These are phyloP conservation scores for grape (Vitis vinifera) DNA, from an alignment of 164 flowering plant genomes.

Conservation along the genomic window DNA sequence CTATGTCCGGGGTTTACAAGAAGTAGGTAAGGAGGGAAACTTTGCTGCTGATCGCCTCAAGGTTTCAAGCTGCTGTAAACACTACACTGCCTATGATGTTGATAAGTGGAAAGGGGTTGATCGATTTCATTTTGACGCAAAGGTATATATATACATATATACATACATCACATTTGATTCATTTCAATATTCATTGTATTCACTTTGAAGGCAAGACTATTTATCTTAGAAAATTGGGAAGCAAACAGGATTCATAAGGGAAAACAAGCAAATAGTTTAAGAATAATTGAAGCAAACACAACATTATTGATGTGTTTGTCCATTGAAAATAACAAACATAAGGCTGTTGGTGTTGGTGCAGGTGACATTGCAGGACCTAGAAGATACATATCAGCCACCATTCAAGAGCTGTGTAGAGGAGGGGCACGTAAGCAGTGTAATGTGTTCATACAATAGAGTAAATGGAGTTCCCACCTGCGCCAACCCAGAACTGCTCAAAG, in stretches of 20 bases:
- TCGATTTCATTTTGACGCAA: constrained; percentile 61
- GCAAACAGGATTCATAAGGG: too few species aligned
- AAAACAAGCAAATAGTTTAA: too few species aligned
- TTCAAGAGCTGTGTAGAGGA: constrained; percentile 65
- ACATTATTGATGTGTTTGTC: too few species aligned
- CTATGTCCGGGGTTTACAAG: constrained; percentile 67
- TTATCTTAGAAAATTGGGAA: too few species aligned
- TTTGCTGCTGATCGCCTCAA: constrained; percentile 30
- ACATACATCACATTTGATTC: too few species aligned
- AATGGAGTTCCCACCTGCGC: constrained; percentile 75
- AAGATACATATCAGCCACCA: constrained; percentile 65
- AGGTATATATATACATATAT: constrained; percentile 23
- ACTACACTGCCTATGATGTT: constrained; percentile 70
- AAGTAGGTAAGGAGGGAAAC: constrained; percentile 18
- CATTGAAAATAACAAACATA: not conserved
- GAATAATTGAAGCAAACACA: too few species aligned
- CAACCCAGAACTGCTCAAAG: constrained; percentile 50
- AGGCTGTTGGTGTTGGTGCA: constrained; percentile 21
- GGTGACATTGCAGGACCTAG: constrained; percentile 68
- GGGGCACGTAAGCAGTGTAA: constrained; percentile 66
- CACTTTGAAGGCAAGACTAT: too few species aligned
- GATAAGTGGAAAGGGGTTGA: constrained; percentile 64
- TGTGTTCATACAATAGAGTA: constrained; percentile 75
- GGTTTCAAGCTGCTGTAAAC: constrained; percentile 76
- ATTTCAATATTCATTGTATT: too few species aligned